Evolutionary conservation across 2,329 filamentous ascomycete species (phyloP).

Genomic region (Uncinocarpus reesii): DNA sequence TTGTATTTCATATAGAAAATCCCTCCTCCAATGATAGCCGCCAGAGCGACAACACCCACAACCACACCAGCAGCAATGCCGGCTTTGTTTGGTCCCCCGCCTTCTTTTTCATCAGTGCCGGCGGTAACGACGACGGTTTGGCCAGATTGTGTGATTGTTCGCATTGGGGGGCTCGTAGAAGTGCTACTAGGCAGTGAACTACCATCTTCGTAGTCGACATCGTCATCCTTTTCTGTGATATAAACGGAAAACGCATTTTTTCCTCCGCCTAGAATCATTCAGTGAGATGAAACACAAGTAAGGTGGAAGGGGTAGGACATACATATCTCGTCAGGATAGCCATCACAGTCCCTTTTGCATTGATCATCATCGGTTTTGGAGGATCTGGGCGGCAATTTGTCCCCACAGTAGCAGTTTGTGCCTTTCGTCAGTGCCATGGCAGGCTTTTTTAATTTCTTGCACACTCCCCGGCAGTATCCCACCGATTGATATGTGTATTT

Average conservation of each 20-base stretch:
- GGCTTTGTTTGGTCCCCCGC: constrained; percentile 54
- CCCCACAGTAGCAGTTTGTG: constrained; percentile 62
- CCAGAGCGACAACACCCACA: constrained; percentile 63
- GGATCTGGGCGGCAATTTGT: constrained; percentile 51
- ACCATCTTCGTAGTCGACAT: constrained; percentile 23
- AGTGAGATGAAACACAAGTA: not conserved
- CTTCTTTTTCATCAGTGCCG: constrained; percentile 14
- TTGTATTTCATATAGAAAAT: constrained; percentile 67
- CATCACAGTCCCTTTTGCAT: constrained; percentile 58
- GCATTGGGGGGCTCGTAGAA: constrained; percentile 37
- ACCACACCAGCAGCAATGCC: constrained; percentile 83
- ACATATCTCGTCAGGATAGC: constrained; percentile 56
- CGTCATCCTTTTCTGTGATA: constrained; percentile 40
- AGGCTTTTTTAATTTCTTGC: constrained; percentile 38
- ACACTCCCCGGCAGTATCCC: constrained; percentile 47
- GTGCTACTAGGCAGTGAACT: constrained; percentile 26
- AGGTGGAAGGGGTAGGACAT: constrained; percentile 26
- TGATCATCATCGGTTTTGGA: constrained; percentile 46
- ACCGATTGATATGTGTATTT: constrained; percentile 44
- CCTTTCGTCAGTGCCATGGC: constrained; percentile 56
- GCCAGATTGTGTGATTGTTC: constrained; percentile 25
- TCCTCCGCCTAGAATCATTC: constrained; percentile 46
- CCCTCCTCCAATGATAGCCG: constrained; percentile 54
- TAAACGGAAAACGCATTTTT: constrained; percentile 42
- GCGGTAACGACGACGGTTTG: constrained; percentile 22